Evolutionary conservation across 768 basidiomycete genomes (phyloP), one percentile per base, ranked within the genome.

Genomic region (Agaricus subrufescens): DNA sequence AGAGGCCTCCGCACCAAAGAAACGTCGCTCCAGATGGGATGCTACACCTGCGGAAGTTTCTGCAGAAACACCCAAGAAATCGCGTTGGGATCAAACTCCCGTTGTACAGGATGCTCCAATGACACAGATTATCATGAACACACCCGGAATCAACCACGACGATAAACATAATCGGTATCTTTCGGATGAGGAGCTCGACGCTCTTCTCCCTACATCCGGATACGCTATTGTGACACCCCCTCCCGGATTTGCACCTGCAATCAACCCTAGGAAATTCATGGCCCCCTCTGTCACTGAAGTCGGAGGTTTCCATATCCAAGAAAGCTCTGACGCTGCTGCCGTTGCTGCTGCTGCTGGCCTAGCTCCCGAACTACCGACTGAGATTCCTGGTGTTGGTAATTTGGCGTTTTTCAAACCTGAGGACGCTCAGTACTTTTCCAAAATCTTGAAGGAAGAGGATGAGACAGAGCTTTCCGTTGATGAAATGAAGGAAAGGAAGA

Each of bases 401-500:
- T 81, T 99, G 46, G 93, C 95, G 4, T 98, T 99, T 77, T 94
- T 99, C 82, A 99, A 99, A 71, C 81, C 92, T 1, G 97, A 99
- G 73, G 97, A 99, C 62, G 94, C 95, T 1, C 89, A 95, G 68
- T 99, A 98, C 72, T 98, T 99, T 61, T 89, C 94, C 51, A 97
- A 98, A 71, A 94, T 98, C 58, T 69, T 93, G 54, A 93, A 91
- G 67, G 92, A 97, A 73, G 95, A 96, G 70, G 94, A 98, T 63
- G 97, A 98, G 72, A 90, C 87, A 1, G 85, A 89, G 67, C 77
- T 98, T 46, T 85, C 89, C 0, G 89, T 98, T 7, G 97, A 98
- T 49, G 97, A 99, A 75, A 90, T 98, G 85, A 99, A 99, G 75
- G 97, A 98, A 75, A 86, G 96, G 67, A 99, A 98, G 72, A 98